These are phyloP conservation scores for Paraphaeosphaeria sporulosa DNA, from an alignment of 2,329 filamentous ascomycete genomes.

Conservation along the genomic window DNA sequence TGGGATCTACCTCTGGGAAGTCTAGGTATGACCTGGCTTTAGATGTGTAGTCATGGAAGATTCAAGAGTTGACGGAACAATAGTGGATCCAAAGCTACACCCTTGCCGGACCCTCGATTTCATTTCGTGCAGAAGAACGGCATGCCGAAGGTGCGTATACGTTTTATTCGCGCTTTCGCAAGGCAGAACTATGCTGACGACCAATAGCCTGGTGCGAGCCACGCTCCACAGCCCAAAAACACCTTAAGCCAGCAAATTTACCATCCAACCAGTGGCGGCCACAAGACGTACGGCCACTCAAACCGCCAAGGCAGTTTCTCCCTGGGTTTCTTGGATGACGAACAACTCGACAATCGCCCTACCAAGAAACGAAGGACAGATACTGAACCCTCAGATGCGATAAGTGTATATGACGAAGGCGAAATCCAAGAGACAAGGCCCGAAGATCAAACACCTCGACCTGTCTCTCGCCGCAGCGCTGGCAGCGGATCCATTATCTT, in stretches of 20 bases:
- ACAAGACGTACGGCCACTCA: conserved; percentile 23
- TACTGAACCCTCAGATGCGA: neutral
- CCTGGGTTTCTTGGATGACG: neutral
- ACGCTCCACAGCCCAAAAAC: conserved; percentile 23
- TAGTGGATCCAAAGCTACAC: conserved; percentile 29
- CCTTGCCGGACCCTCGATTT: conserved; percentile 21
- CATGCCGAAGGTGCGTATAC: conserved; percentile 17
- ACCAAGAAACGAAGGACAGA: conserved; percentile 3
- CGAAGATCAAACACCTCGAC: conserved; percentile 12
- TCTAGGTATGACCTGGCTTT: conserved; percentile 20
- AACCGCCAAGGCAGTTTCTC: neutral
- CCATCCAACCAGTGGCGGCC: neutral
- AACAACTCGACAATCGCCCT: neutral
- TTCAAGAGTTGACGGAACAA: conserved; percentile 19
- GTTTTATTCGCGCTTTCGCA: neutral
- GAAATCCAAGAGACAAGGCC: neutral
- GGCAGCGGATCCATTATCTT: conserved; percentile 20
- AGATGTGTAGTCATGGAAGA: neutral
- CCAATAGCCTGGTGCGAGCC: conserved; percentile 20
- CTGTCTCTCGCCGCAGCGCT: conserved; percentile 22
- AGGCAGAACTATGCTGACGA: conserved; percentile 3
- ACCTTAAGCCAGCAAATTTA: conserved; percentile 19
- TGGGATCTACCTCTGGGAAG: conserved; percentile 26
- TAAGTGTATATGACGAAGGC: neutral
- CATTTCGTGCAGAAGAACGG: conserved; percentile 6